phyloP scores from a whole-genome alignment of 495 filamentous ascomycete species.

The Cryomyces minteri region DNA sequence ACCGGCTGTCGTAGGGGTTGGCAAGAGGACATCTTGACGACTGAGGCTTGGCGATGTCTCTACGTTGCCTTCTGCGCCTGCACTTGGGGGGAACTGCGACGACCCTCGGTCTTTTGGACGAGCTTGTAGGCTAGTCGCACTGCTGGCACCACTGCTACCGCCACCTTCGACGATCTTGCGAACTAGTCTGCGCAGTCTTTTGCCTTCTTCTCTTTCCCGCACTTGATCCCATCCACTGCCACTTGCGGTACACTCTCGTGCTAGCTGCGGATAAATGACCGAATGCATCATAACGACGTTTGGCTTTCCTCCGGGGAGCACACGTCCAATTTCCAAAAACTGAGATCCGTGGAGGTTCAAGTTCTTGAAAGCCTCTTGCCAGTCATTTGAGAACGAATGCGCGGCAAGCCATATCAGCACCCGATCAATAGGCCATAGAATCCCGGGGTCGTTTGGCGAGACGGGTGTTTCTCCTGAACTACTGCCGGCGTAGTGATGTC shows the following conservation, averaged over 20 bases:
- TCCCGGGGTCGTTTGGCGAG: conserved; percentile 45
- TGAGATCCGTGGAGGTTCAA: conserved; percentile 65
- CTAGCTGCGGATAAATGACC: conserved; percentile 62
- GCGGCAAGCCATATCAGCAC: conserved; percentile 72
- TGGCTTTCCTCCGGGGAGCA: conserved; percentile 55
- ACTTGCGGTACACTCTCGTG: conserved; percentile 49
- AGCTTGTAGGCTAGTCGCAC: neutral
- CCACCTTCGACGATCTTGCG: conserved; percentile 38
- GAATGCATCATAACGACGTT: conserved; percentile 83
- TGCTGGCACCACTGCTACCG: conserved; percentile 20
- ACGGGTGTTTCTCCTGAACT: conserved; percentile 41
- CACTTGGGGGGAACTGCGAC: conserved; percentile 27
- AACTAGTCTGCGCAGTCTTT: conserved; percentile 65
- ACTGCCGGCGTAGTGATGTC: conserved; percentile 31
- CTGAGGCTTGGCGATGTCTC: conserved; percentile 36
- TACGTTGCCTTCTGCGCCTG: conserved; percentile 33
- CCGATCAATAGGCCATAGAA: conserved; percentile 73
- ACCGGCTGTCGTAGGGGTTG: conserved; percentile 33
- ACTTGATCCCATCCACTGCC: conserved; percentile 57
- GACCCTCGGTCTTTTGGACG: conserved; percentile 32
- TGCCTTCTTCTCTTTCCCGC: conserved; percentile 68
- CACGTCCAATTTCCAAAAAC: conserved; percentile 73
- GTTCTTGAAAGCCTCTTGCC: conserved; percentile 83
- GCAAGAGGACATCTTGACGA: conserved; percentile 20
- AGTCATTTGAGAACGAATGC: conserved; percentile 80